Conservation (phyloP, 768 basidiomycete genomes). For the Phaeolepiota aurea region DNA sequence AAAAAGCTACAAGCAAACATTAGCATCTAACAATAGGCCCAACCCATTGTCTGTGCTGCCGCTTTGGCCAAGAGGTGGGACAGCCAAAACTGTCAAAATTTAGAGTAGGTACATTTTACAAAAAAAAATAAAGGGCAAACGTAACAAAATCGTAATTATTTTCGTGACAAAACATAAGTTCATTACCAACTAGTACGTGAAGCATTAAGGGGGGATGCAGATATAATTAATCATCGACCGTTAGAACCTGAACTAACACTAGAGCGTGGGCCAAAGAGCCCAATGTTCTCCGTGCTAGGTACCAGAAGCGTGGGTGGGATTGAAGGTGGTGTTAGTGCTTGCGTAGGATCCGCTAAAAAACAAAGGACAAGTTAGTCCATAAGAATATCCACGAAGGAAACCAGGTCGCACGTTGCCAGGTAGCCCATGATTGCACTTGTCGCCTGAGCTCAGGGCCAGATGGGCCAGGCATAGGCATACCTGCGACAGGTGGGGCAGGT, state of each 20-base stretch:
- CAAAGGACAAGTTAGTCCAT: not conserved
- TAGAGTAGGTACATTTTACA: too few species aligned
- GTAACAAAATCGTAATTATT: too few species aligned
- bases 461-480: conserved; percentile 11
- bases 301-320: conserved; percentile 52
- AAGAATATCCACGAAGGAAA: conserved; percentile 1
- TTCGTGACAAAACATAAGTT: too few species aligned
- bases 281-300: conserved; percentile 49
- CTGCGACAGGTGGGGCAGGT: conserved; percentile 6
- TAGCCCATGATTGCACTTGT: conserved; percentile 46
- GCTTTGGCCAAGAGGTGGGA: too few species aligned
- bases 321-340: conserved; percentile 54
- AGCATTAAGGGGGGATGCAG: too few species aligned
- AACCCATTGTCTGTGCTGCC: too few species aligned
- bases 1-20: too few species aligned
- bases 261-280: conserved; percentile 75
- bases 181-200: too few species aligned
- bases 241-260: too few species aligned
- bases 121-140: not conserved
- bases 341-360: conserved; percentile 45
- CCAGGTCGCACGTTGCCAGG: conserved; percentile 57
- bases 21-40: too few species aligned
- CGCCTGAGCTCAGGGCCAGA: conserved; percentile 28
- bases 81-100: too few species aligned
- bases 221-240: not conserved